Conservation (phyloP, 768 basidiomycete species). For the Russula sp. region DNA sequence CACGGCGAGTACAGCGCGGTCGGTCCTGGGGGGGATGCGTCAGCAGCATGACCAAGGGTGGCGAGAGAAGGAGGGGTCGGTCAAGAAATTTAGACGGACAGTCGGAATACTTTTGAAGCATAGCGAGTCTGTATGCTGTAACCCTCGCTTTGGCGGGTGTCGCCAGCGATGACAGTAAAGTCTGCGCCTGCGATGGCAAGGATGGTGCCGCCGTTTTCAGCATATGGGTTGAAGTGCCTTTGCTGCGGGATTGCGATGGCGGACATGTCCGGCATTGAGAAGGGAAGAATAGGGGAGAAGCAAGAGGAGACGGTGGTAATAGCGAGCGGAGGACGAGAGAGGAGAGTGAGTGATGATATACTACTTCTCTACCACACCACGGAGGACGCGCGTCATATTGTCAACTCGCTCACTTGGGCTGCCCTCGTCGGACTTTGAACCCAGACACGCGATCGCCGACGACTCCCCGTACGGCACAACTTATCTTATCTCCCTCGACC, state of each 20-base stretch:
- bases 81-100: constrained; percentile 47
- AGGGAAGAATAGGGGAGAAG: not conserved
- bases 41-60: not conserved
- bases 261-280: constrained; percentile 20
- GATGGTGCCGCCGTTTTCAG: constrained; percentile 93
- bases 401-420: not conserved
- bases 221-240: constrained; percentile 79
- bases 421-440: constrained; percentile 8
- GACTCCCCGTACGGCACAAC: not conserved
- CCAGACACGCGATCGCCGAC: not conserved
- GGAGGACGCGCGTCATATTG: constrained; percentile 16
- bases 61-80: no score
- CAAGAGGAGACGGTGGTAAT: not conserved
- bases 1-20: constrained; percentile 87
- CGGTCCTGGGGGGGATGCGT: constrained; percentile 51
- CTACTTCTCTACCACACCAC: not conserved
- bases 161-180: constrained; percentile 92
- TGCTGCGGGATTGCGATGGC: constrained; percentile 35
- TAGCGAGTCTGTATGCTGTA: constrained; percentile 97
- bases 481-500: constrained; percentile 9
- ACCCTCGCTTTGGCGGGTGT: constrained; percentile 96
- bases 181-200: constrained; percentile 91
- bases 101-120: constrained; percentile 88
- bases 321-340: not conserved
- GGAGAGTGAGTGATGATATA: constrained; percentile 6